phyloP scores from a whole-genome alignment of 257 asterid species.

The Nicotiana paniculata region DNA sequence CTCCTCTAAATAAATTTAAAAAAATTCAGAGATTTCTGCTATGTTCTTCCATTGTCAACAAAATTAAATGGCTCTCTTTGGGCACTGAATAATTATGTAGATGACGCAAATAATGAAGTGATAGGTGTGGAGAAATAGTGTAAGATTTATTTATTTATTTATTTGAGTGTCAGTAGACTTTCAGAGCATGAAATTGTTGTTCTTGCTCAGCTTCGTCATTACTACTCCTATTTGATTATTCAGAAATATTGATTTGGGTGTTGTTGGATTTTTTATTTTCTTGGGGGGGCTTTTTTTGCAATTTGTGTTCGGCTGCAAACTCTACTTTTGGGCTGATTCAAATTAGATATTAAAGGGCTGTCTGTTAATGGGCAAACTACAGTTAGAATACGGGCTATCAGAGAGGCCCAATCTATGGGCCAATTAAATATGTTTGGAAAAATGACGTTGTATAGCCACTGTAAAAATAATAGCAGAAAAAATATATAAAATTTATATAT shows the following conservation, averaged over 20 bases:
- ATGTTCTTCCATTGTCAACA: neutral
- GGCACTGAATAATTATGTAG: neutral
- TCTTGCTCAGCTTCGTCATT: neutral
- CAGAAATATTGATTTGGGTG: neutral
- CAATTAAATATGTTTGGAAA: no score
- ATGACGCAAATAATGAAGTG: neutral
- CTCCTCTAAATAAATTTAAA: conserved; percentile 21
- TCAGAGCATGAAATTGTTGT: conserved; percentile 11
- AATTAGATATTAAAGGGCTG: neutral
- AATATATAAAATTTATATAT: no score
- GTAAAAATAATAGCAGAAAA: no score
- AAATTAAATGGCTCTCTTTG: neutral
- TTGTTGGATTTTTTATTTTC: neutral
- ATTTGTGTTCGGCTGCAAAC: neutral
- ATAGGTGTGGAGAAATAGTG: neutral
- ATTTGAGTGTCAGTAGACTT: neutral
- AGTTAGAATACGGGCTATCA: neutral
- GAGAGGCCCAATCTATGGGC: neutral
- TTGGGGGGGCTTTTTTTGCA: neutral
- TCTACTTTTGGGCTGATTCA: neutral
- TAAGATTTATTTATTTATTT: neutral
- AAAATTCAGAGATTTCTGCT: neutral
- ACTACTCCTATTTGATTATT: neutral
- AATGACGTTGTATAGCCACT: no score
- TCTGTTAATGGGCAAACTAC: neutral